These are phyloP conservation scores for Cornus controversa DNA, from an alignment of 148 eudicot genomes.

Conservation along the genomic window DNA sequence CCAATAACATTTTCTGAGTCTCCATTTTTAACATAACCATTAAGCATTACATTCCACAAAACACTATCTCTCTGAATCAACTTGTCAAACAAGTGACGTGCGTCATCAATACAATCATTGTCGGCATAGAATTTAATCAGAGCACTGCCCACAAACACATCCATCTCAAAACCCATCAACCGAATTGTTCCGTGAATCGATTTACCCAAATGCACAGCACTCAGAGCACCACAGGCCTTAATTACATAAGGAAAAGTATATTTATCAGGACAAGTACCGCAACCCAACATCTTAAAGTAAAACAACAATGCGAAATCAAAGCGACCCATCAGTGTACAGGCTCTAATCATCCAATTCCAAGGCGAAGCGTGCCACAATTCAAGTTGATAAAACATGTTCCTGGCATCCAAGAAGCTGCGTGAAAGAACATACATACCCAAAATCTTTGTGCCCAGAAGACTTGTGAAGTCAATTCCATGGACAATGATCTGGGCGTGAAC, in stretches of 20 bases:
- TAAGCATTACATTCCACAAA: conserved; percentile 41
- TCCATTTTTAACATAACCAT: conserved; percentile 29
- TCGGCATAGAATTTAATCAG: conserved; percentile 36
- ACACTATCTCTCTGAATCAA: conserved; percentile 35
- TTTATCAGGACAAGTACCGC: conserved; percentile 33
- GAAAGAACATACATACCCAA: conserved; percentile 35
- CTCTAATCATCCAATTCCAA: conserved; percentile 47
- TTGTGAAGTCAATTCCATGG: conserved; percentile 26
- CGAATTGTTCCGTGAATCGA: conserved; percentile 21
- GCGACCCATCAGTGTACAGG: conserved; percentile 28
- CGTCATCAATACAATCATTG: conserved; percentile 26
- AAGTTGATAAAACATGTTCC: conserved; percentile 25
- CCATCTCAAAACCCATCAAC: conserved; percentile 28
- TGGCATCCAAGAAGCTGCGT: conserved; percentile 19
- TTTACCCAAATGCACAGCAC: conserved; percentile 22
- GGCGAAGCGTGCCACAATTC: conserved; percentile 32
- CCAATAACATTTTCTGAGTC: conserved; percentile 20
- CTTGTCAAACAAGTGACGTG: conserved; percentile 32
- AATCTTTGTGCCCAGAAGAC: conserved; percentile 30
- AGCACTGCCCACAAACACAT: conserved; percentile 38
- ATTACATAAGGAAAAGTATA: conserved; percentile 34
- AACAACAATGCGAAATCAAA: conserved; percentile 28
- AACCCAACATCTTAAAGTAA: conserved; percentile 36
- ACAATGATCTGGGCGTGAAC: conserved; percentile 31
- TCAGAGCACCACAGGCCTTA: conserved; percentile 38